Conservation (phyloP, 306 rosid genomes). For the Casuarina glauca region DNA sequence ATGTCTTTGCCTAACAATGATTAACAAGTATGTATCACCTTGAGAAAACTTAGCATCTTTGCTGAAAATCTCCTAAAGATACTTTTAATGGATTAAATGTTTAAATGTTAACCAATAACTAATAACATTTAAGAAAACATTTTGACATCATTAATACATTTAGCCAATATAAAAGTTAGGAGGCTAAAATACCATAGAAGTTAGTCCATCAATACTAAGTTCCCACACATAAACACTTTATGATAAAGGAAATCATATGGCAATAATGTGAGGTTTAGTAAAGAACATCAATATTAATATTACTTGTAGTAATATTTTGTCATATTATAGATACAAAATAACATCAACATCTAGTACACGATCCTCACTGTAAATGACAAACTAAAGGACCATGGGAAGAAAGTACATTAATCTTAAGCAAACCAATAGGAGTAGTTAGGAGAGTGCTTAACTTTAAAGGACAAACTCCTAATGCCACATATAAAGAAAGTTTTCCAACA, state of each 20-base stretch:
- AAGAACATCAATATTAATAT: background rate
- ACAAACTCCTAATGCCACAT: constrained; percentile 92
- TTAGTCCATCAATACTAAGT: no score
- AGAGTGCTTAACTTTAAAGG: constrained; percentile 78
- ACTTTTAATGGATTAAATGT: no score
- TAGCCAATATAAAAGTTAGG: no score
- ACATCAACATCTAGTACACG: background rate
- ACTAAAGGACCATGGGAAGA: background rate
- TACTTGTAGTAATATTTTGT: background rate
- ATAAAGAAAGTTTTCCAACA: constrained; percentile 94
- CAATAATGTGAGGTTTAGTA: background rate
- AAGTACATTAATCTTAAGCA: background rate
- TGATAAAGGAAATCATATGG: background rate
- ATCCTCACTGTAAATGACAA: background rate
- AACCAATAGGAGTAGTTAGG: constrained; percentile 1
- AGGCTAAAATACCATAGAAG: no score
- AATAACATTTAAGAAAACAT: no score
- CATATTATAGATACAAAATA: background rate
- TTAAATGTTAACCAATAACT: no score
- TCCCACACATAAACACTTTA: background rate
- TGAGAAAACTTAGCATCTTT: no score
- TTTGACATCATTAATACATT: no score
- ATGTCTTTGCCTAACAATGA: no score
- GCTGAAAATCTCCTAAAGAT: no score
- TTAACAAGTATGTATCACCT: no score